phyloP scores from a whole-genome alignment of 73 alveolate genomes.

The Paramecium pentaurelia region DNA sequence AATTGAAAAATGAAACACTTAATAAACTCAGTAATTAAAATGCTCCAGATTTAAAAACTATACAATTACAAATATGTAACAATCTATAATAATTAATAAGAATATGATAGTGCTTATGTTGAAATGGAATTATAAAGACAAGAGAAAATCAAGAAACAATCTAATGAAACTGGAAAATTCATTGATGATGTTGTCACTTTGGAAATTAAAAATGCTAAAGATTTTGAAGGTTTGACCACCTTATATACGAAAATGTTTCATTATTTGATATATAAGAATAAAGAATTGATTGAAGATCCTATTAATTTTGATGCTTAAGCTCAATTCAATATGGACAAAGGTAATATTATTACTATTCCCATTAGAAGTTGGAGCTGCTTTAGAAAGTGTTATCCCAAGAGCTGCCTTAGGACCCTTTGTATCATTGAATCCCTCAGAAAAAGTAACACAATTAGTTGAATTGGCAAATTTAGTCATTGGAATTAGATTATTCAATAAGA shows the following conservation, averaged over 20 bases:
- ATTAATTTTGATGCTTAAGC: slow-evolving; percentile 53
- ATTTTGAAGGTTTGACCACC: slow-evolving; percentile 87
- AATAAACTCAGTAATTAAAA: slow-evolving; percentile 63
- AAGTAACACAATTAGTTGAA: slow-evolving; percentile 95
- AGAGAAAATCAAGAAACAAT: slow-evolving; percentile 70
- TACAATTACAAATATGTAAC: slow-evolving; percentile 72
- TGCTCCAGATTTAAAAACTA: slow-evolving; percentile 66
- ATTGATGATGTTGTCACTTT: slow-evolving; percentile 88
- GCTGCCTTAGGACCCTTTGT: slow-evolving; percentile 98
- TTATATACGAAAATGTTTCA: slow-evolving; percentile 84
- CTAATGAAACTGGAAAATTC: slow-evolving; percentile 82
- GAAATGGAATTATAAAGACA: slow-evolving; percentile 78
- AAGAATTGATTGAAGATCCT: slow-evolving; percentile 58
- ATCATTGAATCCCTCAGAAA: slow-evolving; percentile 95
- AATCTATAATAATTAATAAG: background rate
- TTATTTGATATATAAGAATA: slow-evolving; percentile 81
- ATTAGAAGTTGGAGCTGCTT: slow-evolving; percentile 96
- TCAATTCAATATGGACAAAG: slow-evolving; percentile 85
- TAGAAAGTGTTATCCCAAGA: slow-evolving; percentile 98
- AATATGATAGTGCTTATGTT: slow-evolving; percentile 87
- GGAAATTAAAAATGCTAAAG: slow-evolving; percentile 87
- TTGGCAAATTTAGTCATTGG: slow-evolving; percentile 97
- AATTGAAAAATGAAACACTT: slow-evolving; percentile 71
- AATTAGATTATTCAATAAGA: slow-evolving; percentile 95
- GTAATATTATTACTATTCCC: background rate